Conservation (phyloP, 1,139 yeast genomes). For the Candida freyschussii region DNA sequence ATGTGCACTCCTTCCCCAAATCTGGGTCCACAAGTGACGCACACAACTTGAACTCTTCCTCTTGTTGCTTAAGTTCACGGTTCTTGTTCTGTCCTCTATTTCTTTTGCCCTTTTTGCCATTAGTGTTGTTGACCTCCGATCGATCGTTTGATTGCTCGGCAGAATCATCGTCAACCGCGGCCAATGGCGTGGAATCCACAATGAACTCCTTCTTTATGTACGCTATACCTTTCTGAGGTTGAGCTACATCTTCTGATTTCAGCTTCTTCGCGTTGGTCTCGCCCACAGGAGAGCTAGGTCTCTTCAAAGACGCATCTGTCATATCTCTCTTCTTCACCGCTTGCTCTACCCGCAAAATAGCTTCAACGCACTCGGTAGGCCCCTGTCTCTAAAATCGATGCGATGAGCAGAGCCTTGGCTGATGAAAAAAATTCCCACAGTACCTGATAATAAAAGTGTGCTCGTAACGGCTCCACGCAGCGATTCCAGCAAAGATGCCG, state of each 20-base stretch:
- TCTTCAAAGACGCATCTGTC: constrained; percentile 18
- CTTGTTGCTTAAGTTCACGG: constrained; percentile 69
- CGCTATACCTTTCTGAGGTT: constrained; percentile 45
- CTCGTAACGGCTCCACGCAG: too few species aligned
- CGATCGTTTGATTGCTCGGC: constrained; percentile 34
- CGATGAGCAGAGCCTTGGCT: too few species aligned
- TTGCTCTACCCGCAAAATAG: too few species aligned
- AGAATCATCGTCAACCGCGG: constrained; percentile 25
- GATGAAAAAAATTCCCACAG: too few species aligned
- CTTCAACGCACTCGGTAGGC: too few species aligned
- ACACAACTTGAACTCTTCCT: constrained; percentile 67
- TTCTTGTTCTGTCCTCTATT: constrained; percentile 85
- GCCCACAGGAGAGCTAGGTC: constrained; percentile 18
- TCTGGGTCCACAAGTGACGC: constrained; percentile 52
- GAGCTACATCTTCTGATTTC: constrained; percentile 9
- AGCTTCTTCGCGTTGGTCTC: constrained; percentile 14
- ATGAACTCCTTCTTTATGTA: constrained; percentile 60
- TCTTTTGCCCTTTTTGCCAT: constrained; percentile 47
- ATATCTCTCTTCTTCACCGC: too few species aligned
- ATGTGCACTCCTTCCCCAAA: constrained; percentile 47
- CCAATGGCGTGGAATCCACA: constrained; percentile 27
- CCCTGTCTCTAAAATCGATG: too few species aligned
- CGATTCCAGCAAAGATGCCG: too few species aligned
- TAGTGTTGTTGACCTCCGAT: constrained; percentile 37
- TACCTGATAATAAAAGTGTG: too few species aligned